A percentile compares a stretch with the other conserved stretches of the same genome.
phyloP scores from a whole-genome alignment of 2,329 filamentous ascomycete species.

The Volutella citrinella region DNA sequence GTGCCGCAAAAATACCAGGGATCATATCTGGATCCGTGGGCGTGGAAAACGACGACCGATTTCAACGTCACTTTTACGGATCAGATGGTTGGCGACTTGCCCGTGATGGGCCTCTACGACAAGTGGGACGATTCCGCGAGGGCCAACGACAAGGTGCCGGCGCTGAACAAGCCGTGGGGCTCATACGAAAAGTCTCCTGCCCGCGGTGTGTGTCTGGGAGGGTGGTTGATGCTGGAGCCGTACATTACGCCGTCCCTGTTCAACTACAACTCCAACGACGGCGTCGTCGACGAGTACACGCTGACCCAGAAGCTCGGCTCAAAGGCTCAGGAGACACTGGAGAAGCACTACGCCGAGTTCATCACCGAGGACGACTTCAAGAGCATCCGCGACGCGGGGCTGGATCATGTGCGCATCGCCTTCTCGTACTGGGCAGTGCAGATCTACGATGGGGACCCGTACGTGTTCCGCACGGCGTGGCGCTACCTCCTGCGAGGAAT shows the following conservation, averaged over 20 bases:
- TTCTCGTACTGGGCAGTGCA: conserved; percentile 94
- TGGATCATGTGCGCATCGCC: conserved; percentile 95
- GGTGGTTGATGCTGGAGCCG: conserved; percentile 91
- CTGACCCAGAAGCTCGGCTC: conserved; percentile 69
- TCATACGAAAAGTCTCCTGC: conserved; percentile 76
- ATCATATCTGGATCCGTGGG: conserved; percentile 81
- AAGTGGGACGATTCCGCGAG: conserved; percentile 80
- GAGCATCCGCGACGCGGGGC: conserved; percentile 80
- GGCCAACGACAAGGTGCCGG: conserved; percentile 77
- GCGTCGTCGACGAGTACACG: conserved; percentile 86
- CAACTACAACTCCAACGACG: conserved; percentile 56
- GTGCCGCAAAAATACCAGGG: conserved; percentile 67
- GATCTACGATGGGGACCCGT: conserved; percentile 82
- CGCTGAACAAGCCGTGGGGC: conserved; percentile 72
- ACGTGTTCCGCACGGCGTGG: conserved; percentile 84
- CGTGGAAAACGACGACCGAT: conserved; percentile 84
- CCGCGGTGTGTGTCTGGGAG: conserved; percentile 87
- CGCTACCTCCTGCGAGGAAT: conserved; percentile 89
- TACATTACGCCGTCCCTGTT: conserved; percentile 96
- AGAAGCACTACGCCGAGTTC: conserved; percentile 88
- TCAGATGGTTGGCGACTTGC: conserved; percentile 78
- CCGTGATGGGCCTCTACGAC: conserved; percentile 83
- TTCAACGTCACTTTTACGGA: conserved; percentile 96
- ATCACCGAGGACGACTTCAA: conserved; percentile 80
- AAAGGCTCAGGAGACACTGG: conserved; percentile 65